phyloP scores from a whole-genome alignment of 83 land plant genomes.

The Diphasiastrum complanatum region DNA sequence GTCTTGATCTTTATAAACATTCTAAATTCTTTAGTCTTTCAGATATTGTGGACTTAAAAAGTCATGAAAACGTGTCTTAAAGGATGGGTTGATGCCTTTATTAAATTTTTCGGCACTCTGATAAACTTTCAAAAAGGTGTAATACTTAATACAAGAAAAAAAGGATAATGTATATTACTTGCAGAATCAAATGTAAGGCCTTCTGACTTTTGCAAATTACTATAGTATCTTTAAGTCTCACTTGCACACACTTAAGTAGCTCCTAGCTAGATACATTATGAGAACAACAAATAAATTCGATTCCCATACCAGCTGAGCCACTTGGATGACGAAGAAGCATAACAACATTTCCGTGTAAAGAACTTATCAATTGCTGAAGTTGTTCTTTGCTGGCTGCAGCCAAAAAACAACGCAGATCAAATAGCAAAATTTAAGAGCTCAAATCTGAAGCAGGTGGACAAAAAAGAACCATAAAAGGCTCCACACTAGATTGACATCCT shows the following conservation, averaged over 20 bases:
- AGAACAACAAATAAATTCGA: background rate
- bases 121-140: too few species aligned
- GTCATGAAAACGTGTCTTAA: too few species aligned
- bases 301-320: conserved; percentile 80
- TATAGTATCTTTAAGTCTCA: too few species aligned
- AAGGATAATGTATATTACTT: too few species aligned
- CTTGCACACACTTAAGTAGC: background rate
- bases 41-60: background rate
- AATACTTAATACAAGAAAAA: too few species aligned
- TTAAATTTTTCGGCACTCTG: too few species aligned
- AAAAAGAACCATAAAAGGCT: background rate
- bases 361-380: conserved; percentile 63
- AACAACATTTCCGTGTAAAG: conserved; percentile 88
- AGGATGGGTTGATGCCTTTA: too few species aligned
- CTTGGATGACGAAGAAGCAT: conserved; percentile 86
- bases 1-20: conserved; percentile 1
- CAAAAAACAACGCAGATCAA: background rate
- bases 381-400: conserved; percentile 79
- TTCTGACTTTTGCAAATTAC: too few species aligned
- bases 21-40: background rate
- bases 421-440: background rate
- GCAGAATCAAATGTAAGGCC: too few species aligned
- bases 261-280: background rate
- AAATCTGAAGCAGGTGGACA: background rate
- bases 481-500: background rate